These are phyloP conservation scores for Trichoderma semiorbis DNA, from an alignment of 2,329 filamentous ascomycete species.

Conservation along the genomic window DNA sequence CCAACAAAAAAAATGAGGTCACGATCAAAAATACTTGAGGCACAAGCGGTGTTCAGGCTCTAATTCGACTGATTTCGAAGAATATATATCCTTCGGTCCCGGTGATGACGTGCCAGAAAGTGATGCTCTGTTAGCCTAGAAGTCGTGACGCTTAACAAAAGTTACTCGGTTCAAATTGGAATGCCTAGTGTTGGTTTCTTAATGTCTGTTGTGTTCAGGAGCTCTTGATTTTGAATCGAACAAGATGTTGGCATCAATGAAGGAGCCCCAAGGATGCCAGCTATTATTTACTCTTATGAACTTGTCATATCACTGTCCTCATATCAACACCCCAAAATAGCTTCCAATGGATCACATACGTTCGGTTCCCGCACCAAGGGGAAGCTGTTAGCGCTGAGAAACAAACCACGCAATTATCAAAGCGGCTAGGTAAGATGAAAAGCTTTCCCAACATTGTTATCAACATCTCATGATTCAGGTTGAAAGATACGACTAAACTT, in stretches of 20 bases:
- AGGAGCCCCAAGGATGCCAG: background rate
- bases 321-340: background rate
- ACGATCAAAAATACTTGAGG: slow-evolving; percentile 29
- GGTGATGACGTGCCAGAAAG: background rate
- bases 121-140: background rate
- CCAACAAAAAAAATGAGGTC: slow-evolving; percentile 37
- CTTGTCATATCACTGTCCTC: background rate
- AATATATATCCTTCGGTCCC: background rate
- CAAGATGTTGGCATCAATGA: background rate
- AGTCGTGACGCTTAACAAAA: background rate
- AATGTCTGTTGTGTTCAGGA: background rate
- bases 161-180: background rate
- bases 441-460: background rate
- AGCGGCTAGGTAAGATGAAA: background rate
- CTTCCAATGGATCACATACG: background rate
- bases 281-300: background rate
- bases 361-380: background rate
- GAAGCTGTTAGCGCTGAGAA: background rate
- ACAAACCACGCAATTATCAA: background rate
- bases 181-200: background rate
- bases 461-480: background rate
- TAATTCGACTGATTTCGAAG: slow-evolving; percentile 16
- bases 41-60: slow-evolving; percentile 17
- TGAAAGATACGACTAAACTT: background rate
- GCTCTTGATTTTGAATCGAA: background rate